Evolutionary conservation across 2,329 filamentous ascomycete species (phyloP), one percentile per base, ranked within the genome.

Genomic region (Diaporthe citri): DNA sequence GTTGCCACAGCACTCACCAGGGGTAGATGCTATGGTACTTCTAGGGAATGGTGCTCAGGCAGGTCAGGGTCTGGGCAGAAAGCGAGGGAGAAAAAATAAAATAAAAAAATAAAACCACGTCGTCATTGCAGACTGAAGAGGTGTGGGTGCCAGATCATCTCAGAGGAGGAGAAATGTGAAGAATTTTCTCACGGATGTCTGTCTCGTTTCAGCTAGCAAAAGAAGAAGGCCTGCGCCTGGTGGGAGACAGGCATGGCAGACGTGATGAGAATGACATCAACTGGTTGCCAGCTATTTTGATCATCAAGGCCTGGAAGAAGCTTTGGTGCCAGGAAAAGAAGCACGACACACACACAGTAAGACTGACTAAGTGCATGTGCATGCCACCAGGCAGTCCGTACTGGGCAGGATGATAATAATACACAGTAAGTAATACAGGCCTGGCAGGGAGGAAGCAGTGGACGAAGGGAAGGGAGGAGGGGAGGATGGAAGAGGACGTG

Each of bases 151-250:
- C 64, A 52, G 46, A 13, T 34, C 46, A 39, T 46, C 46, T 52
- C 34, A 67, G 64, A 67, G 64, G 64, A 67, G 64, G 46, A 67
- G 62, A 67, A 67, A 52, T 55, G 28, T 39, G 31, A 52, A 52
- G 64, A 52, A 22, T 67, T 67, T 67, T 67, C 64, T 52, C 31
- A 13, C 8, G 10, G 41, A 7, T 25, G 22, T 52, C 17, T 67
- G 46, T 67, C 64, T 51, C 48, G 64, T 52, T 67, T 67, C 64
- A 67, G 31, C n/a, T 51, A 41, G 46, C 46, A 52, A 52, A 67
- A 67, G 64, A 52, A 67, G 46, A 67, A 25, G 57, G 43, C 6
- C 43, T 48, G 43, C 43, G 15, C 41, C 20, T 17, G 43, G 17
- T 6, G 20, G 43, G 17, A 22, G 17, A 12, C 36, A 39, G 36